Base-by-base conservation (phyloP, 768 basidiomycete genomes). In the Hygrophorus pudorinus region DNA sequence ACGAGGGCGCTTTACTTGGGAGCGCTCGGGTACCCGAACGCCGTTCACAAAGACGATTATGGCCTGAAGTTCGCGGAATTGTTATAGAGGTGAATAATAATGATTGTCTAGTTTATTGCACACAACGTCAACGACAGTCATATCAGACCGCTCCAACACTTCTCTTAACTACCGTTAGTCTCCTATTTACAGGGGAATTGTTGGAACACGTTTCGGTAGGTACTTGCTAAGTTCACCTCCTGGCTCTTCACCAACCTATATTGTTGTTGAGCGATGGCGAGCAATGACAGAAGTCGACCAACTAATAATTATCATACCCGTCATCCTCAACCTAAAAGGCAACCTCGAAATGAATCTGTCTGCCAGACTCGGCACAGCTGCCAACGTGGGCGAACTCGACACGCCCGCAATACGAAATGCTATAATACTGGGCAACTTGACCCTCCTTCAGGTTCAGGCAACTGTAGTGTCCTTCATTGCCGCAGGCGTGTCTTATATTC, bases 321-420 rank as follows among this genome's bases (percentile, higher is more conserved):
- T 93, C 48, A 69, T 98, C 14, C 75, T 90, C 51, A 98, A 98
- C 54, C 76, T 99, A 45, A 97, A 96, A 56, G 96, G 94, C n/a
- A 90, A 99, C 56, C 75, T 98, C 30, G 96, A 98, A 63, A 98
- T 98, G 94, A 97, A 96, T 51, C 79, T 99, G 5, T 93, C 92
- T 3, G 91, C 96, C 1, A 77, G 94, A 11, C 72, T 99, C n/a
- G 85, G 87, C 1, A 99, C 96, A 0, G 85, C 92, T 1, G 86
- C 93, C 4, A 96, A 97, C 53, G 81, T 93, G 41, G 94, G 94
- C 35, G 79, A 91, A 48, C 78, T 99, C 4, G 91, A 98, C 58
- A 74, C 80, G 28, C 77, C 79, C 0, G 52, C 59, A 2, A 68
- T 66, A 6, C 77, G 88, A 3, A 72, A 76, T 4, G 59, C 66